Percentiles rank a stretch among this genome's conserved stretches.
phyloP scores from a whole-genome alignment of 352 stramenopile genomes.

The Pythium monospermum region DNA sequence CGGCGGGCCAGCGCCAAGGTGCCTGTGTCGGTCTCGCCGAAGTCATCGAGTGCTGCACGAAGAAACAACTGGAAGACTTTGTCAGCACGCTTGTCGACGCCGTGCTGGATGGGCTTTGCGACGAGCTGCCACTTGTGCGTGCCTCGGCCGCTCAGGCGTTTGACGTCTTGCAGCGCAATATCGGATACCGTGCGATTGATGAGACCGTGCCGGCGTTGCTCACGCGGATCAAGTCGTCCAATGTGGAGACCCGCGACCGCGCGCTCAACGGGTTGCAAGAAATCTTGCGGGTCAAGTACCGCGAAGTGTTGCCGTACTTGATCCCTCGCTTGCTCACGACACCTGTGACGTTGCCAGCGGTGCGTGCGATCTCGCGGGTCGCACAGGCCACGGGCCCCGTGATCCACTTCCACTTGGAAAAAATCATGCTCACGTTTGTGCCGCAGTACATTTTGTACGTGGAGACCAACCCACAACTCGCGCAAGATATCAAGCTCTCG shows the following conservation, averaged over 20 bases:
- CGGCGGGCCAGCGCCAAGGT: constrained; percentile 82
- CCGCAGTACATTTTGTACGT: constrained; percentile 56
- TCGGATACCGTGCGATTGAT: constrained; percentile 95
- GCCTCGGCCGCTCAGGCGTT: constrained; percentile 95
- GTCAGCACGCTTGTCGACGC: constrained; percentile 95
- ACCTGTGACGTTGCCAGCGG: constrained; percentile 88
- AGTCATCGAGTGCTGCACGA: constrained; percentile 96
- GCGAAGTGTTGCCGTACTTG: constrained; percentile 96
- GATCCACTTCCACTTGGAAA: constrained; percentile 95
- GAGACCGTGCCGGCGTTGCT: constrained; percentile 97
- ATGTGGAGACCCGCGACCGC: constrained; percentile 60
- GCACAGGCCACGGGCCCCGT: constrained; percentile 90
- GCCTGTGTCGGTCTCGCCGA: constrained; percentile 98
- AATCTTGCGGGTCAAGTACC: constrained; percentile 94
- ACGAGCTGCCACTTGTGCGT: constrained; percentile 87
- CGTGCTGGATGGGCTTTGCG: constrained; percentile 97
- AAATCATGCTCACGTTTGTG: constrained; percentile 89
- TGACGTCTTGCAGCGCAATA: constrained; percentile 93
- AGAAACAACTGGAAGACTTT: constrained; percentile 95
- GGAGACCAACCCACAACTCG: constrained; percentile 33
- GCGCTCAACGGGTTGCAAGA: constrained; percentile 97
- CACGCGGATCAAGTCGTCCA: constrained; percentile 83
- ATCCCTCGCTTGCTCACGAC: constrained; percentile 93
- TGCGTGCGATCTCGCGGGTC: constrained; percentile 91
- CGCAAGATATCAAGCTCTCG: constrained; percentile 64